Percentiles rank a stretch among this genome's conserved stretches.
Conservation (phyloP, 2,329 filamentous ascomycete species). For the Alternaria arborescens region DNA sequence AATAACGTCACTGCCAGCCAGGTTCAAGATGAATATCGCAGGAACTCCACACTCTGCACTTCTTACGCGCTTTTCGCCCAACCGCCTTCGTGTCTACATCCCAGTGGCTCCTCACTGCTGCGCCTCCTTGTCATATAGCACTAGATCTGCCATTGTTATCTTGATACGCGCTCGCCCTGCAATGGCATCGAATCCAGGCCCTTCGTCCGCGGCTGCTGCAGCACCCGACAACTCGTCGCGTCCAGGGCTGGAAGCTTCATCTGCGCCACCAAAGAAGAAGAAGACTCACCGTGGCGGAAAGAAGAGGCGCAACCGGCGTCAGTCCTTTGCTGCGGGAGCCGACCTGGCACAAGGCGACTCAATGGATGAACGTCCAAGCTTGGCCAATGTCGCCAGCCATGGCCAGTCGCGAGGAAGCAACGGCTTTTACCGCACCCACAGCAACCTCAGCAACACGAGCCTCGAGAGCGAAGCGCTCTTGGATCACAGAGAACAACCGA, state of each 20-base stretch:
- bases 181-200: slow-evolving; percentile 31
- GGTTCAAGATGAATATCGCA: slow-evolving; percentile 6
- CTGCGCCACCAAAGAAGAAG: slow-evolving; percentile 61
- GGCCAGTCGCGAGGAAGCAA: slow-evolving; percentile 50
- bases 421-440: slow-evolving; percentile 63
- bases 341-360: slow-evolving; percentile 64
- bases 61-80: slow-evolving; percentile 1
- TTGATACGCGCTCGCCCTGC: slow-evolving; percentile 6
- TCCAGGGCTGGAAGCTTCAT: slow-evolving; percentile 14
- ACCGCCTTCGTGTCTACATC: slow-evolving; percentile 7
- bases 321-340: slow-evolving; percentile 74
- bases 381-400: slow-evolving; percentile 49
- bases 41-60: slow-evolving; percentile 6
- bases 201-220: slow-evolving; percentile 28
- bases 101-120: slow-evolving; percentile 15
- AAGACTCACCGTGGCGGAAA: slow-evolving; percentile 79
- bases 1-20: slow-evolving; percentile 14
- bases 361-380: slow-evolving; percentile 62
- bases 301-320: slow-evolving; percentile 77
- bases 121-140: neutral
- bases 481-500: slow-evolving; percentile 74
- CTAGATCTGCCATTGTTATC: slow-evolving; percentile 11
- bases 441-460: slow-evolving; percentile 80
- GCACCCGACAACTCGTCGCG: slow-evolving; percentile 17
- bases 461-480: slow-evolving; percentile 87